These are phyloP conservation scores for Mrakia frigida DNA, from an alignment of 768 basidiomycete species.

Conservation along the genomic window DNA sequence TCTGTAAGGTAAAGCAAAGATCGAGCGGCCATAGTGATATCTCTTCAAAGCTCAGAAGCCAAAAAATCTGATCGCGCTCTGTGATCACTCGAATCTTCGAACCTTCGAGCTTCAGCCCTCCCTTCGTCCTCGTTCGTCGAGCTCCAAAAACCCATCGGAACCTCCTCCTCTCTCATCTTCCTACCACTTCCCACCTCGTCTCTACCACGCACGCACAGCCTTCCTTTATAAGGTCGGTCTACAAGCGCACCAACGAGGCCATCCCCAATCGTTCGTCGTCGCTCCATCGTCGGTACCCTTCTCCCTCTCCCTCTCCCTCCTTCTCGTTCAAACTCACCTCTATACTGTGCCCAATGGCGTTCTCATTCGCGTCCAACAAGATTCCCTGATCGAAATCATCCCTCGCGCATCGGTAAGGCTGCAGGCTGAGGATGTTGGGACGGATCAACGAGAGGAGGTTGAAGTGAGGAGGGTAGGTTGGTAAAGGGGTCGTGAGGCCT, in stretches of 20 bases:
- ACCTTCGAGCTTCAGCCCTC: too few relatives aligned
- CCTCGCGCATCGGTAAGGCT: conserved; percentile 90
- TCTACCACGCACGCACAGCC: neutral
- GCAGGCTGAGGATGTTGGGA: conserved; percentile 86
- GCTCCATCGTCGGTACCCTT: too few relatives aligned
- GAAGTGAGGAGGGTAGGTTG: conserved; percentile 60
- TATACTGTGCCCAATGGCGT: conserved; percentile 83
- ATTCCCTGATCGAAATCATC: conserved; percentile 84
- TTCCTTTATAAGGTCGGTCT: too few relatives aligned
- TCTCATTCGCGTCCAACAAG: conserved; percentile 96
- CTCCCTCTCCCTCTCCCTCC: neutral
- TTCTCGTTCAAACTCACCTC: conserved; percentile 35
- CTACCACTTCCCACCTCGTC: neutral
- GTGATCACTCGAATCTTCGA: too few relatives aligned
- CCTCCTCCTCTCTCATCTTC: too few relatives aligned
- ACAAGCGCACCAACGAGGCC: too few relatives aligned
- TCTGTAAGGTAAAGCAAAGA: neutral
- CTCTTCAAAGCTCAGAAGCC: too few relatives aligned
- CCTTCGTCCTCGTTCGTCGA: too few relatives aligned
- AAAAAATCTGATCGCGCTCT: too few relatives aligned
- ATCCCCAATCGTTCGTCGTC: too few relatives aligned
- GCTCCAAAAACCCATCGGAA: too few relatives aligned
- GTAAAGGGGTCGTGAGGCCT: conserved; percentile 20
- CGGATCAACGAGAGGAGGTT: conserved; percentile 75
- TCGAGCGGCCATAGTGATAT: neutral